Base-by-base conservation (phyloP, 1,284 basidiomycete species). In the Cryptococcus hybrid region DNA sequence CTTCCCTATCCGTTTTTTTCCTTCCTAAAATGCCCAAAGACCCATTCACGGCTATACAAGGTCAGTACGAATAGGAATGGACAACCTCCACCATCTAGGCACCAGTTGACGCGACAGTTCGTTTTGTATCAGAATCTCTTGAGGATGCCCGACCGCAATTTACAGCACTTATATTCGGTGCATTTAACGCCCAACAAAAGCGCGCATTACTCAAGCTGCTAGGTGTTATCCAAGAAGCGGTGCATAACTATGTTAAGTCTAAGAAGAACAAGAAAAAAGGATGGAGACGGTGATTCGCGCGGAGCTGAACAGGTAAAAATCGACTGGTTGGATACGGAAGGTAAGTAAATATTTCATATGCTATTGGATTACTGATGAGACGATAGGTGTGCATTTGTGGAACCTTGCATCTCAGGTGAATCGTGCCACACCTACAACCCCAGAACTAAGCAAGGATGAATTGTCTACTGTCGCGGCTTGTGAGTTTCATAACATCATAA, bases 311-410 rank as follows among this genome's bases (percentile, higher is more conserved):
- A 39, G 39, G 39, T 51, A 8, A 51, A 51, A 36, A 36, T 42
- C n/a, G 50, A 51, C 34, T 51, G 50, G 50, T 12, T 51, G 36
- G 50, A 51, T 42, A 51, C 38, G 35, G 50, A 51, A 40, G 50
- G 50, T 51, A 40, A 7, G 11, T 5, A 7, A 15, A 7, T 5
- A 11, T 40, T 8, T 4, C 7, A 30, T 47, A 11, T 8, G 7
- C 11, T 13, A 42, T 51, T 38, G n/a, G 3, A 40, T 7, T 18
- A 24, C 48, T 43, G 15, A 38, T 39, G 18, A 8, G 8, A 48
- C 1, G 6, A 30, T 18, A 51, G 50, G 50, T 8, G 50, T 51
- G 5, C 50, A 51, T 8, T 36, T 51, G 37, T 51, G 50, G 50
- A 51, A 51, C 24, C 50, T 51, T 5, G 50, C 50, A 9, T 51